Conservation (phyloP, 257 asterid species). For the Salvia miltiorrhiza region DNA sequence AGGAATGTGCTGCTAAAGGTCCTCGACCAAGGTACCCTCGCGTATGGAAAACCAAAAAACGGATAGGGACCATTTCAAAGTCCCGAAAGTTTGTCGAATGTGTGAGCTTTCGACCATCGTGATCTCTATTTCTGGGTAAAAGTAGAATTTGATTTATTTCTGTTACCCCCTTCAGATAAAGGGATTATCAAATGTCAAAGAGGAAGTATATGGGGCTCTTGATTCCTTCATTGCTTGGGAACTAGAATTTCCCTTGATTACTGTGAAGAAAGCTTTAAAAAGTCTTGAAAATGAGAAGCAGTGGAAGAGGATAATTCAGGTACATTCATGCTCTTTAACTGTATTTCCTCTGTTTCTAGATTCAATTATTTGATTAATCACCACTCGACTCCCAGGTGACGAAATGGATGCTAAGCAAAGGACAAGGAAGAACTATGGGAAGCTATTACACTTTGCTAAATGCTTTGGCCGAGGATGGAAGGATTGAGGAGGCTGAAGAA, state of each 20-base stretch:
- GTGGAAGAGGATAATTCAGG: slow-evolving; percentile 95
- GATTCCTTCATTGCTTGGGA: slow-evolving; percentile 99
- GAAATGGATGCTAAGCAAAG: slow-evolving; percentile 97
- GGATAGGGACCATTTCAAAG: slow-evolving; percentile 81
- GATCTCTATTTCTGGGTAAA: neutral
- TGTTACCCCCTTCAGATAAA: slow-evolving; percentile 50
- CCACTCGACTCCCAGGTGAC: slow-evolving; percentile 45
- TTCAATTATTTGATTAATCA: slow-evolving; percentile 9
- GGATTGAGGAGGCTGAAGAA: slow-evolving; percentile 92
- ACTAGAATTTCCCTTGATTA: slow-evolving; percentile 82
- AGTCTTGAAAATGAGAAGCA: slow-evolving; percentile 74
- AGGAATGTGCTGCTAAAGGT: slow-evolving; percentile 89
- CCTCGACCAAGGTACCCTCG: slow-evolving; percentile 95
- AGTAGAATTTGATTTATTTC: slow-evolving; percentile 1
- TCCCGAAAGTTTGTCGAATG: slow-evolving; percentile 77
- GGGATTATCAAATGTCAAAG: slow-evolving; percentile 88
- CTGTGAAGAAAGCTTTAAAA: slow-evolving; percentile 88
- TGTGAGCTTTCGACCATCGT: slow-evolving; percentile 44
- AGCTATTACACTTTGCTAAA: slow-evolving; percentile 74
- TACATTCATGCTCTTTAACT: slow-evolving; percentile 20
- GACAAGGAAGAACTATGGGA: slow-evolving; percentile 98
- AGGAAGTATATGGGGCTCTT: slow-evolving; percentile 91
- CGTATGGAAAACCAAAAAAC: slow-evolving; percentile 78
- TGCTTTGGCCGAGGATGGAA: slow-evolving; percentile 86
- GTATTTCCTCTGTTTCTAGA: neutral